Conservation (phyloP, 805 yeast genomes). For the Metschnikowia lachancei region DNA sequence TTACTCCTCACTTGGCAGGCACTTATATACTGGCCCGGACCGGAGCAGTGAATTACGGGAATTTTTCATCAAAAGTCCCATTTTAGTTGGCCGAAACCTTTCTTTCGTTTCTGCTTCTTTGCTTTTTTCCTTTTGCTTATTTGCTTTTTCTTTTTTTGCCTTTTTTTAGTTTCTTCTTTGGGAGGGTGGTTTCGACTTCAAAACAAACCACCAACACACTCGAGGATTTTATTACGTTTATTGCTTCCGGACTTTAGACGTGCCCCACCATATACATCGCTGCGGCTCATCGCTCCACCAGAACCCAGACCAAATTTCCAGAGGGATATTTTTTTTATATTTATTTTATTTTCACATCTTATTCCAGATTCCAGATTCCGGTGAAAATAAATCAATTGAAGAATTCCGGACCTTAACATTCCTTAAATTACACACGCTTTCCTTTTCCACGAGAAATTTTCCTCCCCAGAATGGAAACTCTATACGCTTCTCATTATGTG, state of each 20-base stretch:
- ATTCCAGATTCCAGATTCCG: background rate
- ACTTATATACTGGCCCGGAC: conserved; percentile 10
- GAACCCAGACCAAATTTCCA: background rate
- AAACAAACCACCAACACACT: background rate
- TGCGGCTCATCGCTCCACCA: conserved; percentile 7
- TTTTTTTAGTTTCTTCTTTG: too few species aligned
- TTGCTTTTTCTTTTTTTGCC: background rate
- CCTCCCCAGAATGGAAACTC: conserved; percentile 7
- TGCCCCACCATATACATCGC: background rate
- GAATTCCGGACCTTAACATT: background rate
- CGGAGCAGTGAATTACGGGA: background rate
- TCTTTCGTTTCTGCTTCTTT: too few species aligned
- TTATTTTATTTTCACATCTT: too few species aligned
- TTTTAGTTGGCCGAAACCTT: background rate
- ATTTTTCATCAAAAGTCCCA: background rate
- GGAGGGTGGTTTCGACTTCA: too few species aligned
- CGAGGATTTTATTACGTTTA: too few species aligned
- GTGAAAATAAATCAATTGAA: too few species aligned
- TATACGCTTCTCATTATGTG: conserved; percentile 8
- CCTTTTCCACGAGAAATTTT: background rate
- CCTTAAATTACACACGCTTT: background rate
- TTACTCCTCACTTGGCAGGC: conserved; percentile 18
- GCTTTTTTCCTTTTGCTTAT: background rate
- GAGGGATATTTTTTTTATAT: too few species aligned
- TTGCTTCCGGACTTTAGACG: background rate